Evolutionary conservation across 1,284 basidiomycete species (phyloP).

Genomic region (Ganoderma sp.): DNA sequence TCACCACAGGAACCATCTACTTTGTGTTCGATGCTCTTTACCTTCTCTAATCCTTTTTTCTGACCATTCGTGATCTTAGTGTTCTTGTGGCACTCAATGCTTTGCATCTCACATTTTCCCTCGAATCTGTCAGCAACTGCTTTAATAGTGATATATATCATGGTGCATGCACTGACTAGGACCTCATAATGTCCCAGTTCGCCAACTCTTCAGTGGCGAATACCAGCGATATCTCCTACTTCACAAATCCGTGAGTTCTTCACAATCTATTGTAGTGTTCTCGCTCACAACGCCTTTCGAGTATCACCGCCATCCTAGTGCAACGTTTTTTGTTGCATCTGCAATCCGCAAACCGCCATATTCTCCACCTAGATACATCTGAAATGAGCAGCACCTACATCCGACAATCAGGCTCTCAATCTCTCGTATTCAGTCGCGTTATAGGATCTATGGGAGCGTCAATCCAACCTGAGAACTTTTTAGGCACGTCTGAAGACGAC

Average conservation of each 20-base stretch:
- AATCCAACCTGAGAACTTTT: not conserved
- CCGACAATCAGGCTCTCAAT: not conserved
- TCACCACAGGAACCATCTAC: slow-evolving; percentile 7
- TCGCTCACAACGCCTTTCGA: not conserved
- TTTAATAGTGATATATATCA: no score
- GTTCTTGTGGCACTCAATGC: slow-evolving; percentile 8
- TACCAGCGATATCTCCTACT: slow-evolving; percentile 2
- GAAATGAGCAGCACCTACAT: no score
- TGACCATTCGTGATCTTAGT: not conserved
- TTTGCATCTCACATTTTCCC: slow-evolving; percentile 9
- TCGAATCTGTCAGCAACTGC: no score
- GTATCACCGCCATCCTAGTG: slow-evolving; percentile 17
- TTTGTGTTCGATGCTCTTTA: slow-evolving; percentile 2
- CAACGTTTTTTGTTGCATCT: slow-evolving; percentile 23
- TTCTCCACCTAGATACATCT: not conserved
- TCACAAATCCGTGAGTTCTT: slow-evolving; percentile 13
- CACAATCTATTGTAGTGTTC: no score
- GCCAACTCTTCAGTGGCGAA: not conserved
- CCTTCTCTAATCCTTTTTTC: not conserved
- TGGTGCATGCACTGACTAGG: no score
- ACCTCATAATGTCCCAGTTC: not conserved
- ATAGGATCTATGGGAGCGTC: slow-evolving; percentile 1
- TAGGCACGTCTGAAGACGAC: not conserved
- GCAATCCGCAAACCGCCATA: slow-evolving; percentile 7
- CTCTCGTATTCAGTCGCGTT: slow-evolving; percentile 5